phyloP scores from a whole-genome alignment of 495 filamentous ascomycete species.

The Cercophora samala region DNA sequence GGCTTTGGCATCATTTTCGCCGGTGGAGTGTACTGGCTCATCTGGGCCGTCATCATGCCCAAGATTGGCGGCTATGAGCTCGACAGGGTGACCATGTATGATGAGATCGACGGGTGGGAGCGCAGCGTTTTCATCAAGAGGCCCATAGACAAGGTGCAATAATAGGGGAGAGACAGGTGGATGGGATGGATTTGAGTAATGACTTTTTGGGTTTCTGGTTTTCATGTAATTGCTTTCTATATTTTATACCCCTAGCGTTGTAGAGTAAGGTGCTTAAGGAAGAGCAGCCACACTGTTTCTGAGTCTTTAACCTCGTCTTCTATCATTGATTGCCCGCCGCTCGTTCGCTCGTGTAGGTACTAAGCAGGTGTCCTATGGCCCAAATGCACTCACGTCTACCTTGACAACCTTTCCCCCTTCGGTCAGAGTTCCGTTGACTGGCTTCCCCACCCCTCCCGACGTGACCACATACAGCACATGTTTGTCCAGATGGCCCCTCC shows the following conservation, averaged over 20 bases:
- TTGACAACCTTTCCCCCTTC: not conserved
- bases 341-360: no score
- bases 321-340: not conserved
- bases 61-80: slow-evolving; percentile 55
- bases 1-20: slow-evolving; percentile 42
- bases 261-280: not conserved
- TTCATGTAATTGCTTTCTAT: not conserved
- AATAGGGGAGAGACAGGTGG: not conserved
- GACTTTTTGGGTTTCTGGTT: not conserved
- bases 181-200: not conserved
- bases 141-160: slow-evolving; percentile 12
- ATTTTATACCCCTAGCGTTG: not conserved
- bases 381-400: not conserved
- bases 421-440: not conserved
- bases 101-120: slow-evolving; percentile 45
- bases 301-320: not conserved
- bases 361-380: no score
- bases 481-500: not conserved
- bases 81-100: slow-evolving; percentile 49
- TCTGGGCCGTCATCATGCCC: slow-evolving; percentile 65
- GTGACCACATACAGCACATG: not conserved
- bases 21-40: slow-evolving; percentile 65
- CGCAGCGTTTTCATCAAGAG: slow-evolving; percentile 35
- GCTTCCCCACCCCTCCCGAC: not conserved
- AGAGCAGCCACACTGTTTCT: not conserved